Base-by-base conservation (phyloP, 2,329 filamentous ascomycete genomes). In the Colletotrichum graminicola region DNA sequence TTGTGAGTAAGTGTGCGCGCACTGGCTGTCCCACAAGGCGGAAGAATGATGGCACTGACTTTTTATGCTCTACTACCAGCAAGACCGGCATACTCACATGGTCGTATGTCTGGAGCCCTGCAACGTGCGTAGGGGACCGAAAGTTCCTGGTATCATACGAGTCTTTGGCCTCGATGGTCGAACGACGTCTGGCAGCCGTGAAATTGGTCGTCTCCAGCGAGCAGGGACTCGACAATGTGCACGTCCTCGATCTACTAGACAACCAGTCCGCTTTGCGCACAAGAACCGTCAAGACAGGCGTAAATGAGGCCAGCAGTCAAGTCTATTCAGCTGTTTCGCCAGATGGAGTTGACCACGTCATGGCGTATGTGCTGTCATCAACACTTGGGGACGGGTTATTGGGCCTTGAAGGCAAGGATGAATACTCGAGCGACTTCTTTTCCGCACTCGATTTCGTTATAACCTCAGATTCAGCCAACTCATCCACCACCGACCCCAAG, bases 1-100 rank as follows among this genome's bases (percentile, higher is more conserved):
- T 63, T 63, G 61, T 63, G 54, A 63, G 61, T 63, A 8, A 41
- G 34, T 36, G 47, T 54, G 34, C 4, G 49, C 34, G 23, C 23
- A 63, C 61, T 23, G 61, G 61, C 34, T 18, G 12, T 52, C 6
- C 2, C 23, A 51, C 47, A 51, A 29, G 23, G 47, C 49, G 8
- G 23, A 32, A 29, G 14, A 52, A 29, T 18, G 18, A 5, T 6
- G 23, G 14, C 3, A 52, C 49, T 52, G 10, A 52, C 32, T 7
- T 18, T 26, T 1, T 2, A 4, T 12, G 49, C 14, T 2, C 14
- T 18, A 18, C 3, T 18, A 21, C 26, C 7, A 52, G 49, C 14
- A 52, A 52, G 26, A 32, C 49, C 16, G 49, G 49, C 12, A 32
- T 52, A 52, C 26, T 52, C 7, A 52, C 49, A 21, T 52, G 49